phyloP scores from a whole-genome alignment of 2,329 filamentous ascomycete species.

The Calonectria pseudoturangicola region DNA sequence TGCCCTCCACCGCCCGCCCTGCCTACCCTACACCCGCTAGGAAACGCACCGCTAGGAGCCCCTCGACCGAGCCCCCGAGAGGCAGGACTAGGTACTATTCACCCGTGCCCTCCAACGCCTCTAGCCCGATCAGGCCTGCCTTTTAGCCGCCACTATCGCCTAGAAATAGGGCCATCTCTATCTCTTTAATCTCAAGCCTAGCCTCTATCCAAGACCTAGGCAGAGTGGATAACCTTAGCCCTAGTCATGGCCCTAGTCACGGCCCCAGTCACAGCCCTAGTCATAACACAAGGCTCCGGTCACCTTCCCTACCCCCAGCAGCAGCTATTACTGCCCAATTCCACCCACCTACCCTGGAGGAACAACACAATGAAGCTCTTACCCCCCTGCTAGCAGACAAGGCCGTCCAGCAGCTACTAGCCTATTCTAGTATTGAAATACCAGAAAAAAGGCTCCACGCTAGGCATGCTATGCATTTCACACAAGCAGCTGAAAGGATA shows the following conservation, averaged over 20 bases:
- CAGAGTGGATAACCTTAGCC: neutral
- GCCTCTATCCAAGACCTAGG: neutral
- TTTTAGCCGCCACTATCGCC: neutral
- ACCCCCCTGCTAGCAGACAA: neutral
- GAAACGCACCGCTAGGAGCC: constrained; percentile 6
- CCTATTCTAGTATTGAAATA: neutral
- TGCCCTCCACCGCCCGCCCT: neutral
- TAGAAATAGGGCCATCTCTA: neutral
- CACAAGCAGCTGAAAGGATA: neutral
- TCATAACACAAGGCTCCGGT: neutral
- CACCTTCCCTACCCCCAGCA: neutral
- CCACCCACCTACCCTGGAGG: constrained; percentile 10
- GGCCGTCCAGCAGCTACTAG: neutral
- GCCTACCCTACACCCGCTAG: constrained; percentile 1
- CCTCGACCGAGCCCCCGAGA: neutral
- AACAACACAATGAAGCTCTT: neutral
- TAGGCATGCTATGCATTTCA: neutral
- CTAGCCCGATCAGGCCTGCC: neutral
- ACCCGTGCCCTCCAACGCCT: neutral
- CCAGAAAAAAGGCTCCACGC: constrained; percentile 9
- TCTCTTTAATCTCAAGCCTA: neutral
- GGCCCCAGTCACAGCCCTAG: too few species aligned
- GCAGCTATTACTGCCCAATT: neutral
- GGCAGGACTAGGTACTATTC: neutral
- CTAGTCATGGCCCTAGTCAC: too few species aligned